Percentiles rank a stretch among this genome's conserved stretches.
These are phyloP conservation scores for Chrysoporthe austroafricana DNA, from an alignment of 2,329 filamentous ascomycete species.

Conservation along the genomic window DNA sequence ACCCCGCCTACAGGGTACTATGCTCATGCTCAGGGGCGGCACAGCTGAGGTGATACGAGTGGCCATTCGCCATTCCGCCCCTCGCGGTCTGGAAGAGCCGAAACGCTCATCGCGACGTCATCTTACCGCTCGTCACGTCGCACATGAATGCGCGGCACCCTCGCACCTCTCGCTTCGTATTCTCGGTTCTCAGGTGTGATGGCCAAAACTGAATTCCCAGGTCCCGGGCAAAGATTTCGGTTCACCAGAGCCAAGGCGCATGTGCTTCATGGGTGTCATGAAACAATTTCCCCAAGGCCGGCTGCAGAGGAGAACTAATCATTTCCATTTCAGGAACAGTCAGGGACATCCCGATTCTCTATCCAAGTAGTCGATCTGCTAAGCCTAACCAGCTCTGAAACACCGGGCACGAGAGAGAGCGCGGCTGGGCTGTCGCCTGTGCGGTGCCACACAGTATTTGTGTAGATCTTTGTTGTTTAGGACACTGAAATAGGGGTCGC, in stretches of 20 bases:
- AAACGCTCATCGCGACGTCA: conserved; percentile 22
- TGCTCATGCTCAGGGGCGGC: background rate
- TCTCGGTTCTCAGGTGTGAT: background rate
- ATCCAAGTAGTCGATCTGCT: background rate
- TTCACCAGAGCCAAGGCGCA: background rate
- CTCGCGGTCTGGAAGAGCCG: conserved; percentile 23
- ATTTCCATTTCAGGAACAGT: background rate
- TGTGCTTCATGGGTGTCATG: background rate
- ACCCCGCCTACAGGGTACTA: conserved; percentile 1
- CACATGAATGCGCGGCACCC: background rate
- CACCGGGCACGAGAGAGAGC: background rate
- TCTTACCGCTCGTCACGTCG: conserved; percentile 22
- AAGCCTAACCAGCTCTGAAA: background rate
- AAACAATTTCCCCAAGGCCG: background rate
- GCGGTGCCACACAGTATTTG: background rate
- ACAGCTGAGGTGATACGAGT: background rate
- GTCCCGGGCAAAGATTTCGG: background rate
- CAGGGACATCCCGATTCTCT: background rate
- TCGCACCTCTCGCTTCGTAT: background rate
- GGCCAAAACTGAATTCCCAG: background rate
- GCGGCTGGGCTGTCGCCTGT: background rate
- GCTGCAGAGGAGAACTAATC: background rate
- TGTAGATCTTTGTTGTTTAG: too few relatives aligned
- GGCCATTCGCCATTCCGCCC: conserved; percentile 22
- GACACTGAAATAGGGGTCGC: too few relatives aligned